These are phyloP conservation scores for Hemisphaericaspora xylanilytica DNA, from an alignment of 1,139 yeast species.

Conservation along the genomic window DNA sequence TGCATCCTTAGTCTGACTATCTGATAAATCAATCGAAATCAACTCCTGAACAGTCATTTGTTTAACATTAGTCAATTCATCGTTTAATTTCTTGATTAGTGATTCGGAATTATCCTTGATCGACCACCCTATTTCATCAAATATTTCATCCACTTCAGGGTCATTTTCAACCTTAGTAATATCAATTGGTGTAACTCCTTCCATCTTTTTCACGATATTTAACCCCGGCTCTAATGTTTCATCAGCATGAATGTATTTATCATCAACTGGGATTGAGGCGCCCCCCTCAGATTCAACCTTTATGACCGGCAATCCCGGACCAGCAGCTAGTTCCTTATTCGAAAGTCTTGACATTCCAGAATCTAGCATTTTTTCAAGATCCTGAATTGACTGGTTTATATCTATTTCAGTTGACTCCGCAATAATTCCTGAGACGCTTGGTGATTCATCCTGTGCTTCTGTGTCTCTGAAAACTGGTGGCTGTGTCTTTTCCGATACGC, in stretches of 20 bases:
- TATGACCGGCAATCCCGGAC: background rate
- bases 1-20: conserved; percentile 35
- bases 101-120: conserved; percentile 59
- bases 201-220: conserved; percentile 19
- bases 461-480: conserved; percentile 2
- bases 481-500: background rate
- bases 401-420: conserved; percentile 15
- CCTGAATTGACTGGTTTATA: conserved; percentile 38
- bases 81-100: conserved; percentile 54
- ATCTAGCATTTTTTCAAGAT: conserved; percentile 42
- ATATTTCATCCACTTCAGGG: conserved; percentile 59
- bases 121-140: conserved; percentile 76
- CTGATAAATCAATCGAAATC: conserved; percentile 40
- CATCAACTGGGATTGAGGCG: background rate
- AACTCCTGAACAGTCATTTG: conserved; percentile 39
- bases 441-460: conserved; percentile 13
- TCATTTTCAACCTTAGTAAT: conserved; percentile 31
- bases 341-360: conserved; percentile 9
- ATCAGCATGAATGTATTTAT: conserved; percentile 1
- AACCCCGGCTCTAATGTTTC: conserved; percentile 18
- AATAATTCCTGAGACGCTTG: conserved; percentile 13
- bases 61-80: conserved; percentile 43
- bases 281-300: conserved; percentile 7
- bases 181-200: conserved; percentile 8
- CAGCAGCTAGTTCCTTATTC: conserved; percentile 1